Evolutionary conservation across 148 eudicot genomes (phyloP), one percentile per base, ranked within the genome.

Genomic region (Limonium bicolor): DNA sequence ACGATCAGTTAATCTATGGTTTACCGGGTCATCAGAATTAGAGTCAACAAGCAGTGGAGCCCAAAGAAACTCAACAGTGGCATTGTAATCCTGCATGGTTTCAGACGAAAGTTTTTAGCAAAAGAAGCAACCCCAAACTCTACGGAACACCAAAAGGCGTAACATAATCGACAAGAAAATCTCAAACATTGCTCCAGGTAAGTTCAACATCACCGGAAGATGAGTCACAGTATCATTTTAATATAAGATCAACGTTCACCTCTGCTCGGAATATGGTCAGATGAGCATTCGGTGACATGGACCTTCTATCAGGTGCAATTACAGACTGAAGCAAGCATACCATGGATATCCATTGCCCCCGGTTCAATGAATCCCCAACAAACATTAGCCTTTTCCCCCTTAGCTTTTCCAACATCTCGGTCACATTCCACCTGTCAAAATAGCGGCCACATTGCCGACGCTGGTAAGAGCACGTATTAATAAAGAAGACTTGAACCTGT

Each of bases 291-390:
- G 97, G 97, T 0, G 97, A 67, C 69, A 90, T 90, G 41, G 95
- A 77, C 62, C 68, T 70, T 62, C 67, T 80, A 27, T 84, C 69
- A 32, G 77, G 62, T 33, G 95, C 87, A 60, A 90, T 71, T 4
- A 69, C 77, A 10, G 95, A 90, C 60, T 77, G 84, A 26, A 90
- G 60, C 65, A 90, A 68, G 59, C 97, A 84, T 49, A 90, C 68
- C 93, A 90, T 66, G 12, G 97, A 90, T 44, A 90, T 84, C 97
- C 97, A 90, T 43, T 90, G 97, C 31, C 97, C 97, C 73, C 97
- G 59, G 61, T 88, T 88, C 30, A 88, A 68, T 14, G 97, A 88
- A 63, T 88, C 97, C 40, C 97, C 97, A 0, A 90, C 93, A 65
- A 77, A 84, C 95, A 90, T 90, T 34, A 84, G 58, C 41, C 76